A percentile compares a stretch with the other conserved stretches of the same genome.
These are phyloP conservation scores for Hemisphaericaspora xylanilytica DNA, from an alignment of 1,139 yeast species.

Conservation along the genomic window DNA sequence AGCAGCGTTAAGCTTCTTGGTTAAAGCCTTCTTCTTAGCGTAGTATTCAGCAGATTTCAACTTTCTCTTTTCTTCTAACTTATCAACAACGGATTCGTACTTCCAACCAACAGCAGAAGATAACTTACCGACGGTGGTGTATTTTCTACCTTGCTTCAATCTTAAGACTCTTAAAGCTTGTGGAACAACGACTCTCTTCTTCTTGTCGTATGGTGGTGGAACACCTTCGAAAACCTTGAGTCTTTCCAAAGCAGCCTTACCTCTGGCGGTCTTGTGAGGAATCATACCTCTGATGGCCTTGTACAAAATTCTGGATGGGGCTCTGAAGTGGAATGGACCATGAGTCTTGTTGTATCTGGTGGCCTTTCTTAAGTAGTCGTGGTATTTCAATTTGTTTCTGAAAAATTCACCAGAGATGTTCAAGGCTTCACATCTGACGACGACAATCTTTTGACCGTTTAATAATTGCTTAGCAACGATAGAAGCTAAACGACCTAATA, in stretches of 20 bases:
- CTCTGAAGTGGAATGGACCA: conserved; percentile 99
- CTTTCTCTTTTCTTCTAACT: conserved; percentile 99
- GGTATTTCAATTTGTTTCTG: conserved; percentile 99
- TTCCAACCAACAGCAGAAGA: conserved; percentile 99
- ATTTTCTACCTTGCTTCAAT: conserved; percentile 99
- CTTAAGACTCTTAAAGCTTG: conserved; percentile 99
- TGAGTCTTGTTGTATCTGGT: conserved; percentile 98
- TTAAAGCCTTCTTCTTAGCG: conserved; percentile 96
- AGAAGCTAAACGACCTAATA: conserved; percentile 99
- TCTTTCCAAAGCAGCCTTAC: conserved; percentile 99
- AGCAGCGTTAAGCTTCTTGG: conserved; percentile 88
- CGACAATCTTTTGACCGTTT: conserved; percentile 96
- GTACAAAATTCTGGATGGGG: conserved; percentile 99
- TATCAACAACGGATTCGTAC: conserved; percentile 96
- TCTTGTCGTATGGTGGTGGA: conserved; percentile 99
- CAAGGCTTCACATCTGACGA: conserved; percentile 97
- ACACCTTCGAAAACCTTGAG: conserved; percentile 99
- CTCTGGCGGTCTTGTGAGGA: conserved; percentile 99
- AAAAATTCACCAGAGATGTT: conserved; percentile 99
- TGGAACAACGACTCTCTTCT: conserved; percentile 99
- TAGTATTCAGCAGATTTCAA: conserved; percentile 98
- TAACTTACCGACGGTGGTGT: conserved; percentile 97
- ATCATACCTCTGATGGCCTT: conserved; percentile 99
- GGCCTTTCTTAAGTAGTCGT: conserved; percentile 99
- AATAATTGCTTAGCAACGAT: conserved; percentile 97